Percentiles rank a stretch among this genome's conserved stretches.
Evolutionary conservation across 805 yeast species (phyloP).

Genomic region (Barnettozyma californica): DNA sequence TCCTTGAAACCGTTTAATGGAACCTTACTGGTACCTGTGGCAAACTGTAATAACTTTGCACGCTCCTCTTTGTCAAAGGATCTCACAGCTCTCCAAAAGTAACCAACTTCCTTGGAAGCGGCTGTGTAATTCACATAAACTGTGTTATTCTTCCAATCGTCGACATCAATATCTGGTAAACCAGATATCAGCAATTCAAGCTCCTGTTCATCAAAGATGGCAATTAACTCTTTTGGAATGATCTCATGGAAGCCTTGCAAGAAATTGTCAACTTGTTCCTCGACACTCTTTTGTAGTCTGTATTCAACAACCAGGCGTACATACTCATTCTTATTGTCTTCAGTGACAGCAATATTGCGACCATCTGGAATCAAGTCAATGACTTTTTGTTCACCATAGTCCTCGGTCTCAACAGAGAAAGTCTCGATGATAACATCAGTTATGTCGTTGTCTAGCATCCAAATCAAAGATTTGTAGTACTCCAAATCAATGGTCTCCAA

Average conservation of each 20-base stretch:
- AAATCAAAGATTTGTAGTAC: conserved; percentile 83
- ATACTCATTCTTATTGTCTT: conserved; percentile 85
- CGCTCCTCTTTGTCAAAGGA: conserved; percentile 92
- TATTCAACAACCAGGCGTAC: conserved; percentile 84
- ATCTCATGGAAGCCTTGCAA: conserved; percentile 85
- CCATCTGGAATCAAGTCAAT: conserved; percentile 85
- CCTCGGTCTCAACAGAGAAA: conserved; percentile 88
- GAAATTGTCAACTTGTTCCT: conserved; percentile 83
- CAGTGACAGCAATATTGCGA: conserved; percentile 78
- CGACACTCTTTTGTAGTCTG: conserved; percentile 73
- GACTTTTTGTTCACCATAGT: conserved; percentile 82
- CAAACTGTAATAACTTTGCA: conserved; percentile 90
- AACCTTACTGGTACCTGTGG: conserved; percentile 95
- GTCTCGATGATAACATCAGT: conserved; percentile 94
- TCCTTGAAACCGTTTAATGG: conserved; percentile 93
- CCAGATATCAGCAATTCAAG: conserved; percentile 90
- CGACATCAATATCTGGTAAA: conserved; percentile 91
- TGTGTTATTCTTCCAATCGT: conserved; percentile 91
- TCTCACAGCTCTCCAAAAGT: conserved; percentile 98
- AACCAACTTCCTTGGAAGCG: conserved; percentile 80
- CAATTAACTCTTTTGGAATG: conserved; percentile 74
- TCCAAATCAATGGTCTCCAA: conserved; percentile 92
- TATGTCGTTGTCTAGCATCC: conserved; percentile 97
- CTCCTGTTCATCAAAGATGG: conserved; percentile 94
- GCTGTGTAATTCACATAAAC: conserved; percentile 76